These are phyloP conservation scores for Rugonectria rugulosa DNA, from an alignment of 2,329 filamentous ascomycete genomes.

Conservation along the genomic window DNA sequence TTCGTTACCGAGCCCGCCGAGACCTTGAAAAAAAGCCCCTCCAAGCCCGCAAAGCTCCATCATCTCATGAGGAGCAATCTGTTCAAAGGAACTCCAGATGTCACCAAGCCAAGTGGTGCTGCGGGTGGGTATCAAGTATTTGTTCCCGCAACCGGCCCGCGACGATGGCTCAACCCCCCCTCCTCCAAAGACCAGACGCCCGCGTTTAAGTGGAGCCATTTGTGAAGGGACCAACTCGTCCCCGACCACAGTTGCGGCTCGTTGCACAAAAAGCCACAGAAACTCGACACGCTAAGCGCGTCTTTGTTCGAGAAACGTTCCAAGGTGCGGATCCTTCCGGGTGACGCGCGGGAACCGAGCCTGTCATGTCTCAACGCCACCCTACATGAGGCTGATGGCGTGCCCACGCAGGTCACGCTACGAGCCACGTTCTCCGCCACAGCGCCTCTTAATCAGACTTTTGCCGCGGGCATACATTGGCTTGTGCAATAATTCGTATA, in stretches of 20 bases:
- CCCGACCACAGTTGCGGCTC: slow-evolving; percentile 36
- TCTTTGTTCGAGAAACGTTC: slow-evolving; percentile 39
- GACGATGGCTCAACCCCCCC: slow-evolving; percentile 35
- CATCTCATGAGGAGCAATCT: slow-evolving; percentile 22
- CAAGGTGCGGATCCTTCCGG: slow-evolving; percentile 24
- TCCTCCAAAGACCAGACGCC: slow-evolving; percentile 18
- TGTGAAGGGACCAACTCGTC: slow-evolving; percentile 28
- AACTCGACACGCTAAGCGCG: slow-evolving; percentile 23
- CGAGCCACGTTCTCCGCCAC: slow-evolving; percentile 12
- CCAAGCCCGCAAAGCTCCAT: slow-evolving; percentile 12
- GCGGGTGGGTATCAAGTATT: slow-evolving; percentile 29
- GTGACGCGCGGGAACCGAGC: slow-evolving; percentile 30
- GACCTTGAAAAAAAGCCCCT: slow-evolving; percentile 8
- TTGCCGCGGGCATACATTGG: slow-evolving; percentile 12
- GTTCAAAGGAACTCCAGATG: slow-evolving; percentile 23
- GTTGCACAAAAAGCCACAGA: slow-evolving; percentile 39
- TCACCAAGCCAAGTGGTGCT: slow-evolving; percentile 35
- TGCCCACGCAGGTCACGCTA: slow-evolving; percentile 26
- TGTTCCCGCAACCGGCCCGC: slow-evolving; percentile 29
- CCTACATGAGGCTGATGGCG: slow-evolving; percentile 27
- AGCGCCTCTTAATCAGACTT: slow-evolving; percentile 16
- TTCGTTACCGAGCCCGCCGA: slow-evolving; percentile 22
- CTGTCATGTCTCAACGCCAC: slow-evolving; percentile 30
- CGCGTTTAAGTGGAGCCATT: slow-evolving; percentile 19
- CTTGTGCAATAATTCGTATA: no score